Percentiles rank a stretch among this genome's conserved stretches.
phyloP scores from a whole-genome alignment of 805 yeast genomes.

The Cyberlindnera petersonii region DNA sequence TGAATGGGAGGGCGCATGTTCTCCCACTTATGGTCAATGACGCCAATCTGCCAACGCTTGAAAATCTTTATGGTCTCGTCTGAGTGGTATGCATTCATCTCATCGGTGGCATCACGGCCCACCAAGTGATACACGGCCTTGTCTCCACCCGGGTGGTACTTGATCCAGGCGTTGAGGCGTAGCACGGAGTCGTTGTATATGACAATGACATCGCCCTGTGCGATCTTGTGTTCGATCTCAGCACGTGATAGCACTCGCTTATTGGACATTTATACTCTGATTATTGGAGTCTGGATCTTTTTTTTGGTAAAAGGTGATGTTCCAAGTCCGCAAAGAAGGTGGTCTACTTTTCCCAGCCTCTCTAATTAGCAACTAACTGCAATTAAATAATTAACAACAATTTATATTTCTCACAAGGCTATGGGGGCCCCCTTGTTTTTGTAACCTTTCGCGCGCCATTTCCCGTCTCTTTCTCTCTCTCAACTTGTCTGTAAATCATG shows the following conservation, averaged over 20 bases:
- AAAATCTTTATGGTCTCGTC: constrained; percentile 52
- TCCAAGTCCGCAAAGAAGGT: not conserved
- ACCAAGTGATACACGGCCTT: constrained; percentile 79
- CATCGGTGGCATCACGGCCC: constrained; percentile 89
- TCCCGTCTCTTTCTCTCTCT: too few species aligned
- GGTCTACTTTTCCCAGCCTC: too few species aligned
- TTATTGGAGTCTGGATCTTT: not conserved
- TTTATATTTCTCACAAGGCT: too few species aligned
- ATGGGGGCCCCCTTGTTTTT: too few species aligned
- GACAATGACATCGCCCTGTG: constrained; percentile 65
- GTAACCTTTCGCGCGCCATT: too few species aligned
- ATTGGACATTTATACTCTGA: constrained; percentile 15
- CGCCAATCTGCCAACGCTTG: constrained; percentile 60
- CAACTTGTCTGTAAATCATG: too few species aligned
- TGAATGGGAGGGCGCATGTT: constrained; percentile 86
- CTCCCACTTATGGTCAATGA: constrained; percentile 60
- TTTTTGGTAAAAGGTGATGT: too few species aligned
- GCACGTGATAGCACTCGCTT: constrained; percentile 32
- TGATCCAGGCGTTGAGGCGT: constrained; percentile 66
- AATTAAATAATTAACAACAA: too few species aligned
- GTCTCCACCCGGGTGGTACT: constrained; percentile 84
- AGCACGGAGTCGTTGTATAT: constrained; percentile 60
- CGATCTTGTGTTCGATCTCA: constrained; percentile 56
- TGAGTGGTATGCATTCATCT: constrained; percentile 79
- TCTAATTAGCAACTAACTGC: too few species aligned